A percentile compares a stretch with the other conserved stretches of the same genome.
These are phyloP conservation scores for Colletotrichum cuscutae DNA, from an alignment of 2,329 filamentous ascomycete genomes.

Conservation along the genomic window DNA sequence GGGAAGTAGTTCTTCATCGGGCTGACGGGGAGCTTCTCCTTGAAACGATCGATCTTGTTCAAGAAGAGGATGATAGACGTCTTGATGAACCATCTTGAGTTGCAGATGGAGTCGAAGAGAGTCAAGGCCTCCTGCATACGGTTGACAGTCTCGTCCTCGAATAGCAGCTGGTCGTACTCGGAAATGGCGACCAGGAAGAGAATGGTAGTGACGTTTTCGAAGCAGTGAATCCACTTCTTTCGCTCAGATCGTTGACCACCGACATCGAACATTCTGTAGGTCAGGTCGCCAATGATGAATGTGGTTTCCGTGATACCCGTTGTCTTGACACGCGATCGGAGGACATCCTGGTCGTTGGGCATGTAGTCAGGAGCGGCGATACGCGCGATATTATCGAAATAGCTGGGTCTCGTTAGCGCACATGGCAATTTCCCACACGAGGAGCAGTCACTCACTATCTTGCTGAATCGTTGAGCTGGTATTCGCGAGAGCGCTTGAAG, in stretches of 20 bases:
- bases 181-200: slow-evolving; percentile 97
- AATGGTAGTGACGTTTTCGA: slow-evolving; percentile 97
- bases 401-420: slow-evolving; percentile 63
- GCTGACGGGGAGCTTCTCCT: slow-evolving; percentile 83
- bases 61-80: slow-evolving; percentile 90
- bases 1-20: slow-evolving; percentile 92
- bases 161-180: slow-evolving; percentile 95
- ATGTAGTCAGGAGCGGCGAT: slow-evolving; percentile 93
- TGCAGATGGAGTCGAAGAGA: slow-evolving; percentile 88
- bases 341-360: slow-evolving; percentile 93
- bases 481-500: slow-evolving; percentile 95
- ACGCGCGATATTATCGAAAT: slow-evolving; percentile 94
- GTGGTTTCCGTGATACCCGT: slow-evolving; percentile 97
- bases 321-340: slow-evolving; percentile 96
- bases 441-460: slow-evolving; percentile 79
- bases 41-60: slow-evolving; percentile 92
- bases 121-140: slow-evolving; percentile 92
- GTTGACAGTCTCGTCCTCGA: slow-evolving; percentile 96
- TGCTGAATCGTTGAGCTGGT: slow-evolving; percentile 95
- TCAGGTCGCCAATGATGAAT: slow-evolving; percentile 93
- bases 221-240: slow-evolving; percentile 99
- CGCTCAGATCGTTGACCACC: slow-evolving; percentile 95
- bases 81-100: slow-evolving; percentile 90
- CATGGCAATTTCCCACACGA: slow-evolving; percentile 44
- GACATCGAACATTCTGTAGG: slow-evolving; percentile 97